Percentiles rank a stretch among this genome's conserved stretches.
Conservation (phyloP, 1,139 yeast genomes). For the Geotrichum reessii region DNA sequence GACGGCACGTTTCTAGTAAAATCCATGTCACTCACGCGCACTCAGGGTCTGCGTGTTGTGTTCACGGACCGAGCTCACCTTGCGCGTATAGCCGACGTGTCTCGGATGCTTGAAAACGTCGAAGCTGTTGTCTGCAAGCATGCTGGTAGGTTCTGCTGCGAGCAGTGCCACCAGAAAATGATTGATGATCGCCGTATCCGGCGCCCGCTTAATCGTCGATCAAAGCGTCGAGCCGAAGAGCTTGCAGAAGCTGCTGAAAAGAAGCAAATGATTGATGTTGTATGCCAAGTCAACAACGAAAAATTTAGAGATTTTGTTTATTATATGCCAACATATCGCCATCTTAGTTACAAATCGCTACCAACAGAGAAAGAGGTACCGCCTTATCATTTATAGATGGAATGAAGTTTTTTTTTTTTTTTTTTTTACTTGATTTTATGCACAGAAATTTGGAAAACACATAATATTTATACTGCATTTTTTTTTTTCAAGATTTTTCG, state of each 20-base stretch:
- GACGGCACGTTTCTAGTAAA: not conserved
- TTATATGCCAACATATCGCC: not conserved
- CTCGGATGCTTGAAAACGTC: not conserved
- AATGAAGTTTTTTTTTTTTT: too few species aligned
- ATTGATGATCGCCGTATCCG: not conserved
- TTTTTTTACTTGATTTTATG: too few species aligned
- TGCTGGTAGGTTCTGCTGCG: not conserved
- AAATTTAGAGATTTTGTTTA: not conserved
- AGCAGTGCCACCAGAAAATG: not conserved
- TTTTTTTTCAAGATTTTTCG: not conserved
- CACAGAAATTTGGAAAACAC: too few species aligned
- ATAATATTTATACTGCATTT: not conserved
- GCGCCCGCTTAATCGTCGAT: not conserved
- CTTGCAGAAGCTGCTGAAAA: not conserved
- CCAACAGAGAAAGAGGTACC: not conserved
- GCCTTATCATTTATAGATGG: not conserved
- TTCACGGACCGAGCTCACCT: not conserved
- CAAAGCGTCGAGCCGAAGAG: not conserved
- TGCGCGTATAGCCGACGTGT: not conserved
- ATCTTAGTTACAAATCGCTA: not conserved
- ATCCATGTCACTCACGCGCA: not conserved
- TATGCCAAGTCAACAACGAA: not conserved
- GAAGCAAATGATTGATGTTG: too few species aligned
- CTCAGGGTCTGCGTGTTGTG: not conserved
- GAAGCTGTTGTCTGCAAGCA: not conserved